A percentile compares a stretch with the other conserved stretches of the same genome.
phyloP scores from a whole-genome alignment of 2,329 filamentous ascomycete genomes.

The Alternaria sp. region DNA sequence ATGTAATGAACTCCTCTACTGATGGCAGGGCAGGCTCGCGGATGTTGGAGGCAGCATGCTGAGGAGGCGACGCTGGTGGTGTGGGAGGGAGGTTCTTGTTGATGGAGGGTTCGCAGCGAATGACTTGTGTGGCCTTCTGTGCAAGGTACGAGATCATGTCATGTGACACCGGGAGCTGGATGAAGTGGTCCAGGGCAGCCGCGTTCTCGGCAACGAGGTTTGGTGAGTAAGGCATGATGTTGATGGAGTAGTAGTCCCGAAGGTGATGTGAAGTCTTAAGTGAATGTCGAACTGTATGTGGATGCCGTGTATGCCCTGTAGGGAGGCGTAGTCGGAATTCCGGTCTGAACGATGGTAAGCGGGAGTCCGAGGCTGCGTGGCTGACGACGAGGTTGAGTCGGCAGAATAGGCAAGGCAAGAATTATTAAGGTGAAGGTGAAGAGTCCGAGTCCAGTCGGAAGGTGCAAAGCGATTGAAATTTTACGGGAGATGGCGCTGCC shows the following conservation, averaged over 20 bases:
- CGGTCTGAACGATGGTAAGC: slow-evolving; percentile 46
- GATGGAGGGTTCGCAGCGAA: slow-evolving; percentile 71
- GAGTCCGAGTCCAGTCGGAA: slow-evolving; percentile 33
- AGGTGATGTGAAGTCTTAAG: slow-evolving; percentile 25
- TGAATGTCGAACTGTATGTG: slow-evolving; percentile 15
- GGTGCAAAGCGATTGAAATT: slow-evolving; percentile 18
- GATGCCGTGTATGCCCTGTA: slow-evolving; percentile 35
- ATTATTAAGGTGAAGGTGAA: slow-evolving; percentile 37
- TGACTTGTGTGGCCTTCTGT: slow-evolving; percentile 75
- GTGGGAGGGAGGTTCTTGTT: slow-evolving; percentile 63
- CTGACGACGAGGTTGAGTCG: slow-evolving; percentile 39
- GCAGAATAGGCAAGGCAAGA: slow-evolving; percentile 22
- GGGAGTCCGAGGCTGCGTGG: slow-evolving; percentile 42
- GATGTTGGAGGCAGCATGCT: slow-evolving; percentile 56
- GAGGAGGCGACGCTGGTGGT: slow-evolving; percentile 65
- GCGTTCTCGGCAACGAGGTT: slow-evolving; percentile 64
- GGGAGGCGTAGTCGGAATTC: slow-evolving; percentile 33
- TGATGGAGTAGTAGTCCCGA: slow-evolving; percentile 21
- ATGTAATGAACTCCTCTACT: slow-evolving; percentile 88
- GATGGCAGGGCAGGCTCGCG: slow-evolving; percentile 69
- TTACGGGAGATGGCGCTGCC: slow-evolving; percentile 37
- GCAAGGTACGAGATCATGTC: slow-evolving; percentile 82
- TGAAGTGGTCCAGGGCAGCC: slow-evolving; percentile 78
- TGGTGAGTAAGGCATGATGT: slow-evolving; percentile 55
- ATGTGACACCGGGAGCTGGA: slow-evolving; percentile 75